Percentiles rank a stretch among this genome's conserved stretches.
These are phyloP conservation scores for Acrocalymma vagum DNA, from an alignment of 2,329 filamentous ascomycete species.

Conservation along the genomic window DNA sequence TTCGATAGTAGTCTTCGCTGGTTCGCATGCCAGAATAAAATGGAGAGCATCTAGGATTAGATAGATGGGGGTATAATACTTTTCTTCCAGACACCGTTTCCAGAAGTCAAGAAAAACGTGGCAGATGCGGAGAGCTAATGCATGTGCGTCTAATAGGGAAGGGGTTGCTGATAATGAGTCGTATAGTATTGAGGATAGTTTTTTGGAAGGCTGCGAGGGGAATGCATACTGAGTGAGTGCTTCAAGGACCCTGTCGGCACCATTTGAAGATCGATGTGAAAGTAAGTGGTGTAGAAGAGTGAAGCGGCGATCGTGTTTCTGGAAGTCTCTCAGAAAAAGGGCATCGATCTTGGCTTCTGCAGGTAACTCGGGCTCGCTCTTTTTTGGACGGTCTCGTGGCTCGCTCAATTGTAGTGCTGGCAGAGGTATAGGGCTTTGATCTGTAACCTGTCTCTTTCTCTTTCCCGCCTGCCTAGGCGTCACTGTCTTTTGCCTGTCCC, in stretches of 20 bases:
- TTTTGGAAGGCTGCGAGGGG: slow-evolving; percentile 63
- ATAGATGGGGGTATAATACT: slow-evolving; percentile 68
- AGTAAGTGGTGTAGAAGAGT: slow-evolving; percentile 68
- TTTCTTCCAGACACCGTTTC: slow-evolving; percentile 71
- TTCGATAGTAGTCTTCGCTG: slow-evolving; percentile 65
- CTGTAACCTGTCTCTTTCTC: slow-evolving; percentile 68
- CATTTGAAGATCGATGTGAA: slow-evolving; percentile 65
- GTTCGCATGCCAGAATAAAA: slow-evolving; percentile 70
- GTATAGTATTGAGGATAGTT: slow-evolving; percentile 73
- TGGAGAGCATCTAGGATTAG: slow-evolving; percentile 71
- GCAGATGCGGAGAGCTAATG: slow-evolving; percentile 70
- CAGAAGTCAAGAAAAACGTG: slow-evolving; percentile 72
- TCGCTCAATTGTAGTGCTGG: slow-evolving; percentile 61
- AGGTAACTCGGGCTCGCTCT: slow-evolving; percentile 25
- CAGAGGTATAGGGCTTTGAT: slow-evolving; percentile 70
- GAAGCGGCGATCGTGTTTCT: slow-evolving; percentile 48
- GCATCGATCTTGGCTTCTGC: slow-evolving; percentile 24
- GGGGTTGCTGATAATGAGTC: slow-evolving; percentile 67
- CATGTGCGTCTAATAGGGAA: slow-evolving; percentile 60
- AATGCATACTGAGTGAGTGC: slow-evolving; percentile 70
- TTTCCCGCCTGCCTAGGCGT: slow-evolving; percentile 73
- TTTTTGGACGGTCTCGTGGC: slow-evolving; percentile 48
- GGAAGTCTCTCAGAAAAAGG: slow-evolving; percentile 47
- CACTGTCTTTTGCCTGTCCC: slow-evolving; percentile 56
- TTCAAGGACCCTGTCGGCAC: slow-evolving; percentile 72